These are phyloP conservation scores for Metschnikowia corniflorae DNA, from an alignment of 805 yeast genomes.

Conservation along the genomic window DNA sequence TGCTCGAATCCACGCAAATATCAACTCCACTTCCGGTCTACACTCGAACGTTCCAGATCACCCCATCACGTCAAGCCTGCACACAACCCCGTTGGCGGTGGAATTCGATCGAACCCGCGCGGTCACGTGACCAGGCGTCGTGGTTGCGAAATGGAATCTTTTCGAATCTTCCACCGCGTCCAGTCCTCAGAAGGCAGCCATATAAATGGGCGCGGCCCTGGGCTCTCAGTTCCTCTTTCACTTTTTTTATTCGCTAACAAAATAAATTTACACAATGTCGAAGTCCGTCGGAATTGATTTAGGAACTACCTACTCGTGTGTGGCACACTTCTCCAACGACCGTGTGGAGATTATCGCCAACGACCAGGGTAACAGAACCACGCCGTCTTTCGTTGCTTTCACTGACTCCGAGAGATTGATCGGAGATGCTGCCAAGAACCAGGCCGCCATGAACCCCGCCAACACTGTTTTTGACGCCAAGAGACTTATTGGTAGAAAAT, in stretches of 20 bases:
- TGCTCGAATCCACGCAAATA: too few relatives aligned
- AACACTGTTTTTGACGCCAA: conserved; percentile 33
- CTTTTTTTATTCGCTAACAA: conserved; percentile 6
- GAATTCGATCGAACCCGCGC: too few relatives aligned
- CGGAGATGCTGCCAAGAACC: conserved; percentile 35
- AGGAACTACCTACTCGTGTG: conserved; percentile 34
- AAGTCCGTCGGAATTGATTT: conserved; percentile 33
- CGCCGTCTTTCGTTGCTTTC: conserved; percentile 33
- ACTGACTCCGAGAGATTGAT: conserved; percentile 32
- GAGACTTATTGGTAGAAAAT: conserved; percentile 33
- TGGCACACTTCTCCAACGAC: conserved; percentile 32
- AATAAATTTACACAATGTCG: conserved; percentile 19
- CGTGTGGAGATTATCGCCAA: conserved; percentile 33
- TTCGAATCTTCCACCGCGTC: conserved; percentile 18
- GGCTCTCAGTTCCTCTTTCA: too few relatives aligned
- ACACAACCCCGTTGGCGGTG: too few relatives aligned
- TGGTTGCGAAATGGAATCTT: conserved; percentile 15
- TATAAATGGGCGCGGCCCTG: conserved; percentile 7
- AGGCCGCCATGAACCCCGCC: conserved; percentile 33
- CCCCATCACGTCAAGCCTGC: too few relatives aligned
- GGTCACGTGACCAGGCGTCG: not conserved
- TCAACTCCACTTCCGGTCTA: too few relatives aligned
- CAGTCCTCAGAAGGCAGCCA: not conserved
- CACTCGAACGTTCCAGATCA: too few relatives aligned
- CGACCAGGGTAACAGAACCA: conserved; percentile 34